Percentiles rank a stretch among this genome's conserved stretches.
These are phyloP conservation scores for Corylus heterophylla DNA, from an alignment of 306 rosid species.

Conservation along the genomic window DNA sequence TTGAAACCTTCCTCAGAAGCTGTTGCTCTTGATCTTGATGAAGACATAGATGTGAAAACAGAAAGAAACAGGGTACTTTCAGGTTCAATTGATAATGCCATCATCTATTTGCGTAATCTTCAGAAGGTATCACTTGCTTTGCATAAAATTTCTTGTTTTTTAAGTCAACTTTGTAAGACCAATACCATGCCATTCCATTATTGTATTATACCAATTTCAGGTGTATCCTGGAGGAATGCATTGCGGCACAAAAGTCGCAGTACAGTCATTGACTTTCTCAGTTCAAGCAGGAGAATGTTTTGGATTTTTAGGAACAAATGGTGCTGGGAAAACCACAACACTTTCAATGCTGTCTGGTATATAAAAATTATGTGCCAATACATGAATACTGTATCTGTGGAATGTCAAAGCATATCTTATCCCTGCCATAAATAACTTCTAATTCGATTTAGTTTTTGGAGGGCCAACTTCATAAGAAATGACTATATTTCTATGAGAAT, in stretches of 20 bases:
- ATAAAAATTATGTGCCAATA: slow-evolving; percentile 20
- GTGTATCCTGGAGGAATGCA: slow-evolving; percentile 68
- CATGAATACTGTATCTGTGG: background rate
- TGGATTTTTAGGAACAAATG: slow-evolving; percentile 96
- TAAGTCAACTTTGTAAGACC: slow-evolving; percentile 9
- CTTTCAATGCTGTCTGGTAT: slow-evolving; percentile 90
- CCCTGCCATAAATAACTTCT: background rate
- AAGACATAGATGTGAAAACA: slow-evolving; percentile 81
- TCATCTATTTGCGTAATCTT: slow-evolving; percentile 79
- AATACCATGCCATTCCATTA: background rate
- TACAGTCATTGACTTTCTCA: slow-evolving; percentile 83
- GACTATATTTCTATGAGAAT: background rate
- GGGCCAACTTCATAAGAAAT: background rate
- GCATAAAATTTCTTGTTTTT: slow-evolving; percentile 20
- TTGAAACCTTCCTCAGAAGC: slow-evolving; percentile 52
- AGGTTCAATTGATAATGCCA: slow-evolving; percentile 77
- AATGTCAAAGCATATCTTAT: background rate
- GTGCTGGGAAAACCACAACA: slow-evolving; percentile 97
- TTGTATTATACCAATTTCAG: slow-evolving; percentile 45
- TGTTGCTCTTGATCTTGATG: slow-evolving; percentile 49
- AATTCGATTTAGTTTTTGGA: background rate
- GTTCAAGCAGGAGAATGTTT: slow-evolving; percentile 98
- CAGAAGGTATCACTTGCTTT: slow-evolving; percentile 64
- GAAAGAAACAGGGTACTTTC: slow-evolving; percentile 91
- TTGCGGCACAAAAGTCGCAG: slow-evolving; percentile 70